These are phyloP conservation scores for Globisporangium alternatum DNA, from an alignment of 352 stramenopile genomes.

Conservation along the genomic window DNA sequence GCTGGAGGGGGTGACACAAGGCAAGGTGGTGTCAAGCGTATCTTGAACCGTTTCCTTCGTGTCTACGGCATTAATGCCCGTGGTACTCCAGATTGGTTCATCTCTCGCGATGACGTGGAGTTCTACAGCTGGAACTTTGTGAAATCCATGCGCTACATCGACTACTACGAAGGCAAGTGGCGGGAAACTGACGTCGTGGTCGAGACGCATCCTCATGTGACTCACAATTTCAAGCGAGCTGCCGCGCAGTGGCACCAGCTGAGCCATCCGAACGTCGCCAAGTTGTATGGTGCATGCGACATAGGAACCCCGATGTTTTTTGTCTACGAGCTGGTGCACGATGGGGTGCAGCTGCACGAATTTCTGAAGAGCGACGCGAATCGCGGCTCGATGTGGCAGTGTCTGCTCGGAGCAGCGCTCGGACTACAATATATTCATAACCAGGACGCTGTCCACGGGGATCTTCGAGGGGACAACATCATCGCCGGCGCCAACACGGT, in stretches of 20 bases:
- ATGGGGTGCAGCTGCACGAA: neutral
- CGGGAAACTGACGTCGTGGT: neutral
- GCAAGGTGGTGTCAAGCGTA: no score
- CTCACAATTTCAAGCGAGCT: neutral
- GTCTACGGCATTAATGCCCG: constrained; percentile 14
- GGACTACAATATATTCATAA: neutral
- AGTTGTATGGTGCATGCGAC: neutral
- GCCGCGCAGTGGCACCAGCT: neutral
- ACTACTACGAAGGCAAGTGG: neutral
- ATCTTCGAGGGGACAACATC: neutral
- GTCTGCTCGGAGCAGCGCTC: neutral
- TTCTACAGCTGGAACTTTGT: constrained; percentile 1
- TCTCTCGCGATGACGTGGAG: neutral
- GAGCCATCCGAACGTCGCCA: neutral
- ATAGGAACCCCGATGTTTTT: neutral
- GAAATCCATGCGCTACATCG: no score
- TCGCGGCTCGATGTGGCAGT: neutral
- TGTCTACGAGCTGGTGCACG: neutral
- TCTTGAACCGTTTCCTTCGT: constrained; percentile 37
- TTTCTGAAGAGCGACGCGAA: neutral
- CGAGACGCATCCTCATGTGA: neutral
- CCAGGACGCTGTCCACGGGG: neutral
- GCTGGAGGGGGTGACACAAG: no score
- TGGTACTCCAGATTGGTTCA: constrained; percentile 5
- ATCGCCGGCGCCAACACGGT: neutral